Evolutionary conservation across 345 rosid genomes (phyloP).

Genomic region (Erysimum cheiranthoides): DNA sequence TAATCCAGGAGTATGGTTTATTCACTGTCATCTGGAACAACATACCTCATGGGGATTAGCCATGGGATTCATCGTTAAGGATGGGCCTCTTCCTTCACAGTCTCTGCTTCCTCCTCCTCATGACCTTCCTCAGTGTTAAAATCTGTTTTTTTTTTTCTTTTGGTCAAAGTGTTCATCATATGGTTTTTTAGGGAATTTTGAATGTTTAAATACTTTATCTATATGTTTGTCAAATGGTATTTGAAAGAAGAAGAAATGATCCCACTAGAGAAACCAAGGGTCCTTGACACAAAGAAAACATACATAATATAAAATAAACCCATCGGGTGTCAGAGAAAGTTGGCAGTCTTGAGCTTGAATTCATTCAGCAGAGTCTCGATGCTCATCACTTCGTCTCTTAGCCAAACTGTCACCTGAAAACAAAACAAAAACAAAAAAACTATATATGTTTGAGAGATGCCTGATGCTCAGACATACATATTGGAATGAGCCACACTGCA

Average conservation of each 20-base stretch:
- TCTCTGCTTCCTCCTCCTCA: constrained; percentile 59
- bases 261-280: no score
- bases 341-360: neutral
- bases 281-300: neutral
- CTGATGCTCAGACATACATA: neutral
- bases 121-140: constrained; percentile 63
- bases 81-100: constrained; percentile 51
- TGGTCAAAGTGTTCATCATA: neutral
- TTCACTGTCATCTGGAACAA: constrained; percentile 73
- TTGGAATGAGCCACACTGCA: neutral
- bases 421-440: neutral
- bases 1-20: constrained; percentile 85
- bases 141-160: no score
- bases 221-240: no score
- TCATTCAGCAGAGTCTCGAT: neutral
- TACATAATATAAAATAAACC: neutral
- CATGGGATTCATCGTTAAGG: constrained; percentile 57
- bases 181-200: neutral
- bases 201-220: neutral
- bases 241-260: no score
- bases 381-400: constrained; percentile 11
- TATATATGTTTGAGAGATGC: neutral
- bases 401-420: constrained; percentile 8
- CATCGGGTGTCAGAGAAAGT: neutral
- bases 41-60: constrained; percentile 76